These are phyloP conservation scores for Chrysosporium queenslandicum DNA, from an alignment of 2,329 filamentous ascomycete genomes.

Conservation along the genomic window DNA sequence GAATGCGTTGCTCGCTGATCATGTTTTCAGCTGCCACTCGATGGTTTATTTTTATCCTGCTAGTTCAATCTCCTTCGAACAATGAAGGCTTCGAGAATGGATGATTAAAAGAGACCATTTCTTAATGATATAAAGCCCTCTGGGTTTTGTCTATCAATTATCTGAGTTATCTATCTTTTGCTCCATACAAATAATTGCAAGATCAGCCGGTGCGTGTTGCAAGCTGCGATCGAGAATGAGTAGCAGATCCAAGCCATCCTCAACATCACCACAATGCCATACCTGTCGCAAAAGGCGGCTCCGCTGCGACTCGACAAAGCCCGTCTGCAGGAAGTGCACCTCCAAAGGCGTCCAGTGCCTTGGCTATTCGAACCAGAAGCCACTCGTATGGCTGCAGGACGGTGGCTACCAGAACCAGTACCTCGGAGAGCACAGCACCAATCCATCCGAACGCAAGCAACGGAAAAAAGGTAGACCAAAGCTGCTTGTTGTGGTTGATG, in stretches of 20 bases:
- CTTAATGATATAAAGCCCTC: too few relatives aligned
- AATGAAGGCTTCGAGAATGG: not conserved
- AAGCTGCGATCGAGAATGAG: not conserved
- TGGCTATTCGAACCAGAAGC: conserved; percentile 33
- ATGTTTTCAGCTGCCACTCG: not conserved
- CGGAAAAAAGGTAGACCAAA: conserved; percentile 17
- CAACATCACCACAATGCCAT: conserved; percentile 13
- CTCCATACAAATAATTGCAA: too few relatives aligned
- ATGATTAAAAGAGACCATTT: too few relatives aligned
- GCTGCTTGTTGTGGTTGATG: conserved; percentile 12
- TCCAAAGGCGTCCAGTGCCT: conserved; percentile 16
- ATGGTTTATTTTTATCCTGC: not conserved
- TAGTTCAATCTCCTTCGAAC: too few relatives aligned
- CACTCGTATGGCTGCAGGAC: conserved; percentile 40
- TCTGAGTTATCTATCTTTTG: too few relatives aligned
- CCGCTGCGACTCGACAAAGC: conserved; percentile 16
- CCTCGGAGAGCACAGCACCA: conserved; percentile 12
- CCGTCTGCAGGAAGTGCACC: conserved; percentile 17
- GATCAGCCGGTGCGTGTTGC: too few relatives aligned
- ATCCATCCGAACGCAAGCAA: conserved; percentile 1
- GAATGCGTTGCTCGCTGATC: too few relatives aligned
- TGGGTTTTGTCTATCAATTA: too few relatives aligned
- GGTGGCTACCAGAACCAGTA: conserved; percentile 11
- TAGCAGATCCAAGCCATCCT: not conserved
- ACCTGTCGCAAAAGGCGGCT: conserved; percentile 18